These are phyloP conservation scores for Exsudoporus frostii DNA, from an alignment of 768 basidiomycete genomes.

Conservation along the genomic window DNA sequence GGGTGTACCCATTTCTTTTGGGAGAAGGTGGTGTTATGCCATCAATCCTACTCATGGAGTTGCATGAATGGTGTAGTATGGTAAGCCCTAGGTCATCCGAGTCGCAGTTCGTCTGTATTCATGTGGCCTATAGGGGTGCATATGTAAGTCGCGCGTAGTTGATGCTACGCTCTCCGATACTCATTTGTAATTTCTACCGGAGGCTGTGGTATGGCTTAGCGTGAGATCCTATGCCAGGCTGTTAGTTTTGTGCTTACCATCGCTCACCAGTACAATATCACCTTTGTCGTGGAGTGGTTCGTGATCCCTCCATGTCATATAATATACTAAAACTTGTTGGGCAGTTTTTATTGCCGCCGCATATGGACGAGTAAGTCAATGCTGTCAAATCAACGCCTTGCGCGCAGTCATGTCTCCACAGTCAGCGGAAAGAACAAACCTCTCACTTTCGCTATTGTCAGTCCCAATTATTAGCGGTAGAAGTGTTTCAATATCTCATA, in stretches of 20 bases:
- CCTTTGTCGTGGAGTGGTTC: constrained; percentile 4
- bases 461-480: neutral
- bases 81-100: neutral
- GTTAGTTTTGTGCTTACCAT: neutral
- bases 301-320: neutral
- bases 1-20: neutral
- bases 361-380: constrained; percentile 14
- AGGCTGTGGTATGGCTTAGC: neutral
- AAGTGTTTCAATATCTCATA: neutral
- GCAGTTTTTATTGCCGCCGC: constrained; percentile 16
- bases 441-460: constrained; percentile 9
- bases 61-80: neutral
- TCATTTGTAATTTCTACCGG: neutral
- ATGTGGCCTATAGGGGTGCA: constrained; percentile 1
- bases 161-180: neutral
- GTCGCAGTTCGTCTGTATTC: neutral
- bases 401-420: neutral
- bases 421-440: constrained; percentile 16
- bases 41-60: neutral
- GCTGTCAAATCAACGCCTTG: neutral
- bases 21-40: constrained; percentile 1
- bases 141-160: neutral
- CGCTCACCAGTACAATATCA: neutral
- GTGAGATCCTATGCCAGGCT: neutral
- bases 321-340: neutral